A percentile compares a stretch with the other conserved stretches of the same genome.
Evolutionary conservation across 106 monocot species (phyloP).

Genomic region (Platanthera zijinensis): DNA sequence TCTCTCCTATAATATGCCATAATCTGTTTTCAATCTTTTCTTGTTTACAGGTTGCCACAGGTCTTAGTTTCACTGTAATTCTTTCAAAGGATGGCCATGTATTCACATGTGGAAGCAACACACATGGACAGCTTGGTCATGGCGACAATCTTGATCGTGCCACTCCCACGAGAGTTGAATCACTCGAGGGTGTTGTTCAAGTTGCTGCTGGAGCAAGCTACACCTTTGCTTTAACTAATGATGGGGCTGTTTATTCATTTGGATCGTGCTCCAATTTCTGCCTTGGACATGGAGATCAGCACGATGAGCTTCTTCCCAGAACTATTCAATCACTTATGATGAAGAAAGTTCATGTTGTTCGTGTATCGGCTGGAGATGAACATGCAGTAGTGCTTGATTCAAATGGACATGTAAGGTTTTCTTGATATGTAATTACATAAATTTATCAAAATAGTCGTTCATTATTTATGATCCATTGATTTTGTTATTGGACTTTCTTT

Average conservation of each 20-base stretch:
- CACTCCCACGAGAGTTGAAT: slow-evolving; percentile 50
- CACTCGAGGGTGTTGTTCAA: slow-evolving; percentile 54
- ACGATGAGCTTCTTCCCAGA: slow-evolving; percentile 71
- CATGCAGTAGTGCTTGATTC: slow-evolving; percentile 98
- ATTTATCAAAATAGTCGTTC: not conserved
- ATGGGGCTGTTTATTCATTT: slow-evolving; percentile 80
- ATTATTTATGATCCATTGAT: no score
- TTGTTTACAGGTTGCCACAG: slow-evolving; percentile 73
- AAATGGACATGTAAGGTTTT: slow-evolving; percentile 56
- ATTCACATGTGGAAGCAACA: slow-evolving; percentile 85
- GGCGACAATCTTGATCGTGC: slow-evolving; percentile 76
- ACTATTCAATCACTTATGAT: slow-evolving; percentile 65
- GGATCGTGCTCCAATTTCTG: slow-evolving; percentile 95
- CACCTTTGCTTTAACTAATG: slow-evolving; percentile 67
- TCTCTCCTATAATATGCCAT: not conserved
- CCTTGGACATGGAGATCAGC: slow-evolving; percentile 92
- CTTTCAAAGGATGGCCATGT: slow-evolving; percentile 66
- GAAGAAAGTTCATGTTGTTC: slow-evolving; percentile 66
- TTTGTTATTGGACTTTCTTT: no score
- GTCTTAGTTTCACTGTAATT: slow-evolving; percentile 77
- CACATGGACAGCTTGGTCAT: slow-evolving; percentile 92
- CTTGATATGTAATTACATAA: not conserved
- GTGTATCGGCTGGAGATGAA: slow-evolving; percentile 93
- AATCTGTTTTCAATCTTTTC: not conserved
- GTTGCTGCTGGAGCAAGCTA: slow-evolving; percentile 89